These are phyloP conservation scores for Neonectria neomacrospora DNA, from an alignment of 2,329 filamentous ascomycete species.

Conservation along the genomic window DNA sequence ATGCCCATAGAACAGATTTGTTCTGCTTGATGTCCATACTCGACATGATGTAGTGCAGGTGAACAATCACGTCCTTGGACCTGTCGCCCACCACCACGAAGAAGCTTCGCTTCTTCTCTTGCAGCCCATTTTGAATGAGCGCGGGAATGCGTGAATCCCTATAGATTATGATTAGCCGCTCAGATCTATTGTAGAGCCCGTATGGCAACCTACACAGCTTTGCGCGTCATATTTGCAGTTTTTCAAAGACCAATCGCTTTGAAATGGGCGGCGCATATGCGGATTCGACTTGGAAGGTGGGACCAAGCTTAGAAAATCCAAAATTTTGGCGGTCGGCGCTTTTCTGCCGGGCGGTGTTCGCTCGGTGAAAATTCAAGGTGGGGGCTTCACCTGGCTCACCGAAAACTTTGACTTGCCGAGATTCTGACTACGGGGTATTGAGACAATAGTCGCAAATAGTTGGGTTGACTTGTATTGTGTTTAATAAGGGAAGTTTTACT, in stretches of 20 bases:
- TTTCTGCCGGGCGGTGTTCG: constrained; percentile 56
- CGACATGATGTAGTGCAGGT: constrained; percentile 91
- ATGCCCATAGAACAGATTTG: constrained; percentile 97
- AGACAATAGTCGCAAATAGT: not conserved
- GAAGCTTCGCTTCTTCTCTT: constrained; percentile 98
- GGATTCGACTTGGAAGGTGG: constrained; percentile 41
- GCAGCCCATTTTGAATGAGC: constrained; percentile 89
- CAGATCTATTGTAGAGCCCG: no score
- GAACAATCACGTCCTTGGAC: constrained; percentile 95
- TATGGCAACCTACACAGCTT: constrained; percentile 59
- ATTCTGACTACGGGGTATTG: not conserved
- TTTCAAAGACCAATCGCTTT: constrained; percentile 42
- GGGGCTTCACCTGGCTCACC: constrained; percentile 25
- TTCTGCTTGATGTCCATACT: constrained; percentile 86
- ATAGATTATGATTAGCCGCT: constrained; percentile 25
- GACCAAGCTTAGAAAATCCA: constrained; percentile 48
- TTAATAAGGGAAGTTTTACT: not conserved
- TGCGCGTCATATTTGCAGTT: constrained; percentile 66
- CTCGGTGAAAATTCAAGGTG: constrained; percentile 26
- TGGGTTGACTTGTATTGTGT: not conserved
- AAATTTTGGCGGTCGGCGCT: constrained; percentile 52
- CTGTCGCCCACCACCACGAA: constrained; percentile 94
- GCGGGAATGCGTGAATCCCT: constrained; percentile 91
- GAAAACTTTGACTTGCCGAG: not conserved
- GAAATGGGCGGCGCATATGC: constrained; percentile 45